These are phyloP conservation scores for Sphaerosporella brunnea DNA, from an alignment of 495 filamentous ascomycete species.

Conservation along the genomic window DNA sequence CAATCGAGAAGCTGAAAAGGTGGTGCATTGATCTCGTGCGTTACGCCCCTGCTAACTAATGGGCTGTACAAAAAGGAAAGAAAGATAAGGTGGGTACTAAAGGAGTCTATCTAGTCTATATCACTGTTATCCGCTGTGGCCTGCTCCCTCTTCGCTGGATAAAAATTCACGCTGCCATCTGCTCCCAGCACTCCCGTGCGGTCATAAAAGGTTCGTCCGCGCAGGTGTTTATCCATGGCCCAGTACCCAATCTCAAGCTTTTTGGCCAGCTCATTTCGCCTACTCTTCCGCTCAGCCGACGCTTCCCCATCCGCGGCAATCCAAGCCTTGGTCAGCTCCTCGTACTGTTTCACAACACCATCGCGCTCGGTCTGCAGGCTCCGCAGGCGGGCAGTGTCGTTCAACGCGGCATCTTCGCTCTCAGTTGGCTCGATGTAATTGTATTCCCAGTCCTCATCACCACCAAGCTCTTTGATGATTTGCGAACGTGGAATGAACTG, in stretches of 20 bases:
- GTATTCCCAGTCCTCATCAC: slow-evolving; percentile 66
- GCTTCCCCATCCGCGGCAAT: slow-evolving; percentile 28
- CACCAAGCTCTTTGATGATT: slow-evolving; percentile 65
- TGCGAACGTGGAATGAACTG: slow-evolving; percentile 51
- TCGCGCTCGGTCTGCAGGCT: slow-evolving; percentile 42
- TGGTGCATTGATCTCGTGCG: too few species aligned
- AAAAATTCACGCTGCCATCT: slow-evolving; percentile 52
- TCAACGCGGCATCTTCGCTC: slow-evolving; percentile 36
- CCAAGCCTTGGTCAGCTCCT: slow-evolving; percentile 56
- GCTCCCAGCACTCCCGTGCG: slow-evolving; percentile 48
- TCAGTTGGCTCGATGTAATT: slow-evolving; percentile 55
- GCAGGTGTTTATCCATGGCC: slow-evolving; percentile 58
- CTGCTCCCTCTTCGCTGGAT: slow-evolving; percentile 26
- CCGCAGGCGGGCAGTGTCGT: slow-evolving; percentile 45
- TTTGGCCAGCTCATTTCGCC: slow-evolving; percentile 38
- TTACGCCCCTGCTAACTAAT: too few species aligned
- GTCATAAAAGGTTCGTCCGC: slow-evolving; percentile 58
- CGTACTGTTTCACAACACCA: slow-evolving; percentile 47
- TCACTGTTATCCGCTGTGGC: slow-evolving; percentile 35
- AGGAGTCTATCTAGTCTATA: slow-evolving; percentile 33
- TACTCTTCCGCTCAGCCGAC: slow-evolving; percentile 30
- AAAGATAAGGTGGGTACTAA: too few species aligned
- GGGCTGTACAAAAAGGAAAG: too few species aligned
- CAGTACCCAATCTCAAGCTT: slow-evolving; percentile 63
- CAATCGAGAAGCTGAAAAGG: too few species aligned